phyloP scores from a whole-genome alignment of 257 asterid genomes.

The Galeopsis tetrahit region DNA sequence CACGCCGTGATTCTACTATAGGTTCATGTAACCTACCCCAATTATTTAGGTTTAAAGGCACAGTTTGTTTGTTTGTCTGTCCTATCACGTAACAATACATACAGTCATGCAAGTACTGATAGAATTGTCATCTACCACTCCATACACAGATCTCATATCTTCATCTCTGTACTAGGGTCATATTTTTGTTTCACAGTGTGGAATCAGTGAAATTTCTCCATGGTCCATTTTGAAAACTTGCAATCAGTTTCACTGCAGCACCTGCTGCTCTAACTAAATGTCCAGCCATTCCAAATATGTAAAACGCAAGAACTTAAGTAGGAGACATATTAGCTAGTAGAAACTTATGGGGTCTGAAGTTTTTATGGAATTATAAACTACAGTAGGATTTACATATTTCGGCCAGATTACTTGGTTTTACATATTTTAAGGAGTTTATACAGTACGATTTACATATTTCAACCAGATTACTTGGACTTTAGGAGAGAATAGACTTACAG shows the following conservation, averaged over 20 bases:
- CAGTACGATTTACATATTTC: conserved; percentile 16
- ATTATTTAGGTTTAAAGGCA: too few species aligned
- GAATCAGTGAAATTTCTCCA: conserved; percentile 23
- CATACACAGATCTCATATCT: neutral
- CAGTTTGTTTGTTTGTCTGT: neutral
- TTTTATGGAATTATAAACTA: conserved; percentile 1
- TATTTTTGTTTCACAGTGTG: conserved; percentile 7
- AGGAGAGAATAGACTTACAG: conserved; percentile 58
- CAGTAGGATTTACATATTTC: conserved; percentile 17
- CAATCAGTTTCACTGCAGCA: neutral
- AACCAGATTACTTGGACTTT: conserved; percentile 22
- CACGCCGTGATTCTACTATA: too few species aligned
- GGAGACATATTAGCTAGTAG: conserved; percentile 9
- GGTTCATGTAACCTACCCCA: too few species aligned
- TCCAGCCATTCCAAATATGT: too few species aligned
- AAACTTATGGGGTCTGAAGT: conserved; percentile 10
- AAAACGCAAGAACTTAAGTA: neutral
- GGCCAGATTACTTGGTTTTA: conserved; percentile 14
- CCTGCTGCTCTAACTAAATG: too few species aligned
- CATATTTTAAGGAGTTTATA: neutral
- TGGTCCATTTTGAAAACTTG: neutral
- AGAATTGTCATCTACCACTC: neutral
- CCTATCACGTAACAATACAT: neutral
- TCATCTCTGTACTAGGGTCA: neutral
- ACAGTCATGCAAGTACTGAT: neutral